Conservation (phyloP, 257 asterid species). For the Ballota nigra region DNA sequence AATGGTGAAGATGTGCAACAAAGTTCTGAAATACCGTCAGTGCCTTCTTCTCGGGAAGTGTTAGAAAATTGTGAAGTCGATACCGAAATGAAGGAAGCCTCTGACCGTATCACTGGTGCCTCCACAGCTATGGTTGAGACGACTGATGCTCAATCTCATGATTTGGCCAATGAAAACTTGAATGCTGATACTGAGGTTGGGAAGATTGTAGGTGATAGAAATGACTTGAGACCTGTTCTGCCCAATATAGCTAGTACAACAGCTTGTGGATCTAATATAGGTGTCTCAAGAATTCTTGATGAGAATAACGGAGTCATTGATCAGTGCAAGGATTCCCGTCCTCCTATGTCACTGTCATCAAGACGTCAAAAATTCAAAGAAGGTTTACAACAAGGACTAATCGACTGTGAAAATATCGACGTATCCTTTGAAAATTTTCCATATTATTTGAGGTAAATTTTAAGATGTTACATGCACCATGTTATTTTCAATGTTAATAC, state of each 20-base stretch:
- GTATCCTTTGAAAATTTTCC: conserved; percentile 80
- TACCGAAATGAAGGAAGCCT: conserved; percentile 58
- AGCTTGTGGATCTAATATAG: conserved; percentile 44
- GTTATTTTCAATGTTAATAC: background rate
- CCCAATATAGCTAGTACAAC: conserved; percentile 47
- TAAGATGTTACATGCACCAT: background rate
- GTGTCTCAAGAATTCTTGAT: conserved; percentile 43
- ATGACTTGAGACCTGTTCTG: conserved; percentile 52
- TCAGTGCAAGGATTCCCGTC: conserved; percentile 40
- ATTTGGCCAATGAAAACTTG: conserved; percentile 41
- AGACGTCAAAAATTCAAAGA: conserved; percentile 72
- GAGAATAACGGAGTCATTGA: conserved; percentile 45
- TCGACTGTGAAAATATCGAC: conserved; percentile 50
- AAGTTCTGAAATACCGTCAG: conserved; percentile 49
- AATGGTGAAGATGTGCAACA: conserved; percentile 51
- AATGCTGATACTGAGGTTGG: conserved; percentile 47
- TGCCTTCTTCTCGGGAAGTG: conserved; percentile 54
- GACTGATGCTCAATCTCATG: conserved; percentile 39
- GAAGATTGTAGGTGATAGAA: conserved; percentile 45
- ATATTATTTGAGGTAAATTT: conserved; percentile 58
- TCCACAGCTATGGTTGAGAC: conserved; percentile 36
- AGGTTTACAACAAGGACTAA: conserved; percentile 52
- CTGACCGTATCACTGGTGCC: conserved; percentile 44
- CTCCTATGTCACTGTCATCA: conserved; percentile 44
- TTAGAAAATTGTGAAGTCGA: conserved; percentile 44